Conservation (phyloP, 176 grass and related monocot species). For the Oryza longistaminata region DNA sequence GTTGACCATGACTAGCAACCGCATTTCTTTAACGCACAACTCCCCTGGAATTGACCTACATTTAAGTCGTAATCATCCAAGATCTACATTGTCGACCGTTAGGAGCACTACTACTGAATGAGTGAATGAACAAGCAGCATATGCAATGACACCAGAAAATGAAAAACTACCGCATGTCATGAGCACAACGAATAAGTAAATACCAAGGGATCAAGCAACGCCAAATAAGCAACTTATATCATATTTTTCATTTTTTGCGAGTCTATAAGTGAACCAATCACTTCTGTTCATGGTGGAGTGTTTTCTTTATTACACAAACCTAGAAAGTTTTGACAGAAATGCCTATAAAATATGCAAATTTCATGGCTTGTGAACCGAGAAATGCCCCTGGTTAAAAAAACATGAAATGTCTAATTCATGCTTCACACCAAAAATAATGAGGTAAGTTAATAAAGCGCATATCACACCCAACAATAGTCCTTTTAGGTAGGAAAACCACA, state of each 20-base stretch:
- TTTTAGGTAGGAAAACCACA: neutral
- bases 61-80: neutral
- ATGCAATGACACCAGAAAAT: too few relatives aligned
- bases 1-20: conserved; percentile 26
- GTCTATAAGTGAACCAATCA: conserved; percentile 1
- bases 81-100: neutral
- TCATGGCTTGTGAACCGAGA: neutral
- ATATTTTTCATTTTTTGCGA: neutral
- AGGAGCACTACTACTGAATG: neutral
- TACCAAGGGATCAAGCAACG: neutral
- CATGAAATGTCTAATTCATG: neutral
- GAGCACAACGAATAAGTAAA: too few relatives aligned
- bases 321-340: conserved; percentile 1
- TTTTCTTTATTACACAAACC: neutral
- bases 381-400: neutral
- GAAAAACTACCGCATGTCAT: too few relatives aligned
- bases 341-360: neutral
- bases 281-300: conserved; percentile 11
- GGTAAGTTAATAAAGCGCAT: neutral
- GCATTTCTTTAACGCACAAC: neutral
- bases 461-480: neutral
- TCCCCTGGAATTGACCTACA: neutral
- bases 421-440: conserved; percentile 1
- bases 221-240: conserved; percentile 22
- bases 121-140: too few relatives aligned